These are phyloP conservation scores for Melampsora americana DNA, from an alignment of 1,284 basidiomycete species.

Conservation along the genomic window DNA sequence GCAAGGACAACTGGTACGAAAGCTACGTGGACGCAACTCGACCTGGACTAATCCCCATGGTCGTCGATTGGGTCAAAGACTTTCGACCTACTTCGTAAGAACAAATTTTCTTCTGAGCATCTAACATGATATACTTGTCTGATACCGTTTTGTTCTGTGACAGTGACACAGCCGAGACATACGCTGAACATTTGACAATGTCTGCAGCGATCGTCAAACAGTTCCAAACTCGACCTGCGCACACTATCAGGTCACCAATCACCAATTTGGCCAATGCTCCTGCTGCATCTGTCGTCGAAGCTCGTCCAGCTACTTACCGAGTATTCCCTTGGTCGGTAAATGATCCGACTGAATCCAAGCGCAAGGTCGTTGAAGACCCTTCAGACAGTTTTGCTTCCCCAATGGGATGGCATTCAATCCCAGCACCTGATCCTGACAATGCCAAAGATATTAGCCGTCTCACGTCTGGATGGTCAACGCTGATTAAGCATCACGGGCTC, in stretches of 20 bases:
- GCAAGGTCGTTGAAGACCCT: slow-evolving; percentile 46
- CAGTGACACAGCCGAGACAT: slow-evolving; percentile 30
- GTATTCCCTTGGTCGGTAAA: slow-evolving; percentile 50
- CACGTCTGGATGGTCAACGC: slow-evolving; percentile 83
- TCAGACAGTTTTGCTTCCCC: slow-evolving; percentile 61
- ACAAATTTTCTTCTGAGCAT: slow-evolving; percentile 20
- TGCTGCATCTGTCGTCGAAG: neutral
- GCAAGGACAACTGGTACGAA: slow-evolving; percentile 50
- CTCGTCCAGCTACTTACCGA: slow-evolving; percentile 45
- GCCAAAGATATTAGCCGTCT: slow-evolving; percentile 62
- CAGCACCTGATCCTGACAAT: slow-evolving; percentile 51
- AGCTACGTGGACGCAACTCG: slow-evolving; percentile 48
- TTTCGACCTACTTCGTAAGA: slow-evolving; percentile 48
- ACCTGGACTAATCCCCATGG: slow-evolving; percentile 46
- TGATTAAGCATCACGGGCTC: slow-evolving; percentile 55
- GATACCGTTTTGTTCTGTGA: neutral
- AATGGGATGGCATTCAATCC: slow-evolving; percentile 74
- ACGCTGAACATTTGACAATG: slow-evolving; percentile 16
- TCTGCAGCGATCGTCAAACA: neutral
- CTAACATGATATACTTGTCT: slow-evolving; percentile 3
- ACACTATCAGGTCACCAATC: slow-evolving; percentile 17
- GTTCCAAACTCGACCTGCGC: neutral
- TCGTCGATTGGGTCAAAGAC: slow-evolving; percentile 51
- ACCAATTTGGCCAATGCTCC: slow-evolving; percentile 38
- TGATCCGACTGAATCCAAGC: slow-evolving; percentile 48